Conservation (phyloP, 164 flowering plant species). For the Stephania cephalantha region DNA sequence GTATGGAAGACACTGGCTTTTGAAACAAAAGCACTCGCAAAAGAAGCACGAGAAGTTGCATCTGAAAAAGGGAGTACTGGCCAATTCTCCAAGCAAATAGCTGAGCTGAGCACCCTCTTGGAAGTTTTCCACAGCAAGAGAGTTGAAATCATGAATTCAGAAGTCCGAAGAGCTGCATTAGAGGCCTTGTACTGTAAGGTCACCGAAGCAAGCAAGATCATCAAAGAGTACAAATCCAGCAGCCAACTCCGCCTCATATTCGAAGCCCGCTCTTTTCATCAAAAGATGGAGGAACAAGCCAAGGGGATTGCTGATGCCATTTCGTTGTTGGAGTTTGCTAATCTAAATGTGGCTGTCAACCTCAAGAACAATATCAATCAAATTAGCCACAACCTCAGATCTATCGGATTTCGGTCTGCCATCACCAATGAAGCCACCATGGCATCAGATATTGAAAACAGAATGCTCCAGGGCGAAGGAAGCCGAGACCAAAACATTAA, state of each 20-base stretch:
- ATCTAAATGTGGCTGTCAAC: slow-evolving; percentile 6
- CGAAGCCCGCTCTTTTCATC: slow-evolving; percentile 9
- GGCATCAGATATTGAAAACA: slow-evolving; percentile 12
- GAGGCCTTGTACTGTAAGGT: slow-evolving; percentile 16
- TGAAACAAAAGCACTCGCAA: not conserved
- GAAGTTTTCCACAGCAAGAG: slow-evolving; percentile 9
- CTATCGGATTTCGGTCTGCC: slow-evolving; percentile 15
- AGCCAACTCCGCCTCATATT: slow-evolving; percentile 16
- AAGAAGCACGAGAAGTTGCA: slow-evolving; percentile 8
- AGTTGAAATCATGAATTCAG: slow-evolving; percentile 5
- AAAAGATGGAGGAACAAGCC: slow-evolving; percentile 13
- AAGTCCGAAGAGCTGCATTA: slow-evolving; percentile 6
- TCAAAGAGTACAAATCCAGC: slow-evolving; percentile 16
- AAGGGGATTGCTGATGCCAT: slow-evolving; percentile 20
- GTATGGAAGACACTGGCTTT: slow-evolving; percentile 10
- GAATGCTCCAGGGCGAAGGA: slow-evolving; percentile 5
- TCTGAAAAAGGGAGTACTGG: slow-evolving; percentile 13
- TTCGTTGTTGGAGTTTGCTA: slow-evolving; percentile 9
- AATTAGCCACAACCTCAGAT: slow-evolving; percentile 12
- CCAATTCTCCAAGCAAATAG: slow-evolving; percentile 18
- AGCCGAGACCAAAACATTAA: slow-evolving; percentile 8
- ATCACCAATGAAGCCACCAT: slow-evolving; percentile 15
- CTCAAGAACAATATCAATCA: slow-evolving; percentile 9
- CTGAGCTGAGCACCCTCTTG: slow-evolving; percentile 9
- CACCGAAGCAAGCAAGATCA: slow-evolving; percentile 1